Conservation (phyloP, 2,329 filamentous ascomycete genomes). For the Aspergillus sp. region DNA sequence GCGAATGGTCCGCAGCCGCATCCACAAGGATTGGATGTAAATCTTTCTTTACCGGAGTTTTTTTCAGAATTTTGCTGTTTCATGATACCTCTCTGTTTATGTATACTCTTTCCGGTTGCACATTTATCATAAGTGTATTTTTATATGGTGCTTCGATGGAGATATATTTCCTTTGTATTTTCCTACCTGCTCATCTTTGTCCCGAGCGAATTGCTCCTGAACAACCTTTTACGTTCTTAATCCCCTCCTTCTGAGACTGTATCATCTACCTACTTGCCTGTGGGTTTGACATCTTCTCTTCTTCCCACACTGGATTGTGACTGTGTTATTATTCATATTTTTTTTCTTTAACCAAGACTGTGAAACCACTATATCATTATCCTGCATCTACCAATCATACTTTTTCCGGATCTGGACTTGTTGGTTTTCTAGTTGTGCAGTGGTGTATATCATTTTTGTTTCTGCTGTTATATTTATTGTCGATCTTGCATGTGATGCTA, state of each 20-base stretch:
- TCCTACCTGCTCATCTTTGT: not conserved
- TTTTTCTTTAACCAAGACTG: not conserved
- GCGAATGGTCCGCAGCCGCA: conserved; percentile 25
- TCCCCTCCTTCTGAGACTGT: not conserved
- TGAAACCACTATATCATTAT: not conserved
- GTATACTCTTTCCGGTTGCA: conserved; percentile 1
- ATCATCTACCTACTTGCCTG: not conserved
- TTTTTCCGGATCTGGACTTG: not conserved
- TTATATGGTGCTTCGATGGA: not conserved
- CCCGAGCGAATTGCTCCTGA: not conserved
- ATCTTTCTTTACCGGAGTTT: not conserved
- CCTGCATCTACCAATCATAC: not conserved
- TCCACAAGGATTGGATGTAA: conserved; percentile 28
- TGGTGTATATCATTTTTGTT: not conserved
- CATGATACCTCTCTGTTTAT: not conserved
- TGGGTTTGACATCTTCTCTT: conserved; percentile 1
- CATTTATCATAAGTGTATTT: not conserved
- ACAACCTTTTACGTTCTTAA: not conserved
- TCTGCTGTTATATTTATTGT: not conserved
- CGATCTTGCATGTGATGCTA: no score
- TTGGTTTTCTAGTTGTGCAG: not conserved
- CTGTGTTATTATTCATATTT: not conserved
- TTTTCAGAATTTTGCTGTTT: not conserved
- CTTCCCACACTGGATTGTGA: conserved; percentile 2
- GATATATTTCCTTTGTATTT: not conserved